phyloP scores from a whole-genome alignment of 768 basidiomycete species.

The Harrya chromipes region DNA sequence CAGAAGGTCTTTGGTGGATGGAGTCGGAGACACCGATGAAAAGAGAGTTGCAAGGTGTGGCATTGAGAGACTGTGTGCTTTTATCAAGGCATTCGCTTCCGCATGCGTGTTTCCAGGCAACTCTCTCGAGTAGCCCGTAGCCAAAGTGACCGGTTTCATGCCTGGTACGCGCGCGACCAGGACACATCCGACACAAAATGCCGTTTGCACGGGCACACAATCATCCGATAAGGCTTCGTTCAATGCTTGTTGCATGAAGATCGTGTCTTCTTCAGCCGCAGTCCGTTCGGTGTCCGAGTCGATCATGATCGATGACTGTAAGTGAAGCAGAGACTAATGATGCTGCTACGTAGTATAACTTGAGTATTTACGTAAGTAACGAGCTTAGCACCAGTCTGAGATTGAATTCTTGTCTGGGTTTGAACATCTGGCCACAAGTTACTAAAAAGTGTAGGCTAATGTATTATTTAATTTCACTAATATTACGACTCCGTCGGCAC shows the following conservation, averaged over 20 bases:
- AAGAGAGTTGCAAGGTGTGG: constrained; percentile 45
- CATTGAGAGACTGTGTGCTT: constrained; percentile 49
- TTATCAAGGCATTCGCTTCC: constrained; percentile 88
- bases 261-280: constrained; percentile 28
- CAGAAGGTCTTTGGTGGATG: constrained; percentile 45
- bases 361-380: too few relatives aligned
- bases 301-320: not conserved
- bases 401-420: too few relatives aligned
- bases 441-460: too few relatives aligned
- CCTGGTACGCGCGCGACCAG: constrained; percentile 50
- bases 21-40: constrained; percentile 30
- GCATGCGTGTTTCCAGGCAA: constrained; percentile 94
- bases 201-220: constrained; percentile 66
- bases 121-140: constrained; percentile 88
- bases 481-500: constrained; percentile 30
- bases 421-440: too few relatives aligned
- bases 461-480: too few relatives aligned
- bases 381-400: too few relatives aligned
- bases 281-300: not conserved
- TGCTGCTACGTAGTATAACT: too few relatives aligned
- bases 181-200: constrained; percentile 91
- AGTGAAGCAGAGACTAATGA: too few relatives aligned
- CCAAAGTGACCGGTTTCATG: constrained; percentile 49
- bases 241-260: constrained; percentile 63
- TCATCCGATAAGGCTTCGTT: constrained; percentile 56